Evolutionary conservation across 192 early-diverging fungal species (phyloP), one percentile per base, ranked within the genome.

Genomic region (Backusella mclennaniae): DNA sequence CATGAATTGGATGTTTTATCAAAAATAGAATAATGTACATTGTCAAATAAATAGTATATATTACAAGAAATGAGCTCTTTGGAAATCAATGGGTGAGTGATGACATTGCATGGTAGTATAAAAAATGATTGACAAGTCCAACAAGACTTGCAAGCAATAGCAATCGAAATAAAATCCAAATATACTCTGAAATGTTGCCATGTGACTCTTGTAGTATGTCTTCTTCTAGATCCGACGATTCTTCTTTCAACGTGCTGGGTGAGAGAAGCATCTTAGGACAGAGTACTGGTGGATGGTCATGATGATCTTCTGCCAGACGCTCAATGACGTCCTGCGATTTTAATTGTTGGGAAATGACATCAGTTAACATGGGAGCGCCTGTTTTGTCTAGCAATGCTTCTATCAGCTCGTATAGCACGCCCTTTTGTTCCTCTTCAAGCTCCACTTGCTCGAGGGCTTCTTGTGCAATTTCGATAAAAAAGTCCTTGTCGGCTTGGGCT

Each of bases 291-390:
- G 21, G 21, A 26, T 41, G n/a, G 26, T 23, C 6, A 21, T 44
- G 41, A 63, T 63, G 46, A 23, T 59, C 29, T 42, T 81, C 80
- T 11, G 80, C 80, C 6, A 77, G 66, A 44, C 73, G 73, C 75
- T 81, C 80, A 31, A 81, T 81, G 41, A 81, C 76, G 39, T 81
- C 80, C 36, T 81, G 80, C 35, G 76, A 77, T 17, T 76, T 76
- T 15, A 81, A 41, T n/a, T 81, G 80, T 53, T 81, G 73, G 29
- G 67, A 63, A 52, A 81, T 77, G 17, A 74, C 76, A 31, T 46
- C 76, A 2, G 76, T 76, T 44, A 81, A 49, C 41, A 49, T 38
- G 21, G 80, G 73, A 0, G 76, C 80, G 6, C 80, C 80, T 26
- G 73, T 77, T 15, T 41, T 49, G 6, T 76, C 76, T 14, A 77